A percentile compares a stretch with the other conserved stretches of the same genome.
These are phyloP conservation scores for Hypoxylon rubiginosum DNA, from an alignment of 2,329 filamentous ascomycete genomes.

Conservation along the genomic window DNA sequence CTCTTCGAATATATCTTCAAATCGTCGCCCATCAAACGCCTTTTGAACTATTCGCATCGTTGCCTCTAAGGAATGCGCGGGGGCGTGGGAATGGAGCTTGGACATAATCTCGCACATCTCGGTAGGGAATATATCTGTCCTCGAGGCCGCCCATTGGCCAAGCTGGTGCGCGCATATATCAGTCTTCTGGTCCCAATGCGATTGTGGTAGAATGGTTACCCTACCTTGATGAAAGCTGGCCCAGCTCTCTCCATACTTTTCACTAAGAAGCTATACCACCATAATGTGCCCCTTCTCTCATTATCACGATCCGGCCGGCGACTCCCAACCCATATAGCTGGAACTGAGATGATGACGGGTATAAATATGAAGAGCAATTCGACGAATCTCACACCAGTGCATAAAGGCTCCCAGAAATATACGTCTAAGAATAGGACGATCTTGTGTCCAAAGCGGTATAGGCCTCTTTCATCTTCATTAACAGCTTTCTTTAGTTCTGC, in stretches of 20 bases:
- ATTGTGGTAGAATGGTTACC: slow-evolving; percentile 17
- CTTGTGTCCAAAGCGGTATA: slow-evolving; percentile 69
- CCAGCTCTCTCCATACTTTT: slow-evolving; percentile 91
- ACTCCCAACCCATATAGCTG: slow-evolving; percentile 82
- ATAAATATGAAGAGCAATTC: slow-evolving; percentile 91
- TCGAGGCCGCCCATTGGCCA: slow-evolving; percentile 97
- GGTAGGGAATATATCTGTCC: slow-evolving; percentile 94
- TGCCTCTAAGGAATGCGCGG: slow-evolving; percentile 85
- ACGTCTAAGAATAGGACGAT: slow-evolving; percentile 77
- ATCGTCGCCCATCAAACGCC: slow-evolving; percentile 83
- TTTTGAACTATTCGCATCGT: slow-evolving; percentile 84
- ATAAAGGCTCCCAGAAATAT: slow-evolving; percentile 86
- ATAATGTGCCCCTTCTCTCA: slow-evolving; percentile 84
- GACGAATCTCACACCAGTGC: slow-evolving; percentile 87
- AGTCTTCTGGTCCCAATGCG: slow-evolving; percentile 24
- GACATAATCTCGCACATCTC: slow-evolving; percentile 96
- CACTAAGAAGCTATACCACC: slow-evolving; percentile 95
- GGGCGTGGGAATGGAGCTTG: slow-evolving; percentile 92
- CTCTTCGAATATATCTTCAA: slow-evolving; percentile 96
- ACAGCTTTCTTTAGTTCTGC: slow-evolving; percentile 81
- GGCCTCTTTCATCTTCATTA: slow-evolving; percentile 70
- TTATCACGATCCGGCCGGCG: slow-evolving; percentile 74
- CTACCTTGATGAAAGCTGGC: slow-evolving; percentile 95
- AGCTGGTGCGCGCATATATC: slow-evolving; percentile 66
- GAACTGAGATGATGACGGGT: slow-evolving; percentile 85